Base-by-base conservation (phyloP, 2,329 filamentous ascomycete genomes). In the Stagonosporopsis chrysanthemi region DNA sequence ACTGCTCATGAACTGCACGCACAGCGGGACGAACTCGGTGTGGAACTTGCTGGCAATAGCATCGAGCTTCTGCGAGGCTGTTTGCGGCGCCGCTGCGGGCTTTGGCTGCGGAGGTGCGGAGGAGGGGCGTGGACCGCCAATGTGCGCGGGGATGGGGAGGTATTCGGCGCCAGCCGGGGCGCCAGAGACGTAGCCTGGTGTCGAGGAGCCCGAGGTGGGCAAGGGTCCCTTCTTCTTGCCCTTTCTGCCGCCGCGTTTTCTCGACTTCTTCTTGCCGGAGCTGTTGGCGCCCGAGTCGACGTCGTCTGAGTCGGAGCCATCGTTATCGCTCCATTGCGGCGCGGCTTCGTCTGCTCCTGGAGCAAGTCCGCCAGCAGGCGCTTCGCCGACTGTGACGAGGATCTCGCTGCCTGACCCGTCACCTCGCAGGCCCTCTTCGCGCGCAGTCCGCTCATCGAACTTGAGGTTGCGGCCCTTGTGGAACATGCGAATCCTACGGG, bases 401-500 rank as follows among this genome's bases (percentile, higher is more conserved):
- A 90, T 78, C 73, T 89, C 87, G 67, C 83, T 84, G 55, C 74
- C 74, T 58, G 84, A 81, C 67, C 85, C 84, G 71, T 87, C 87
- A 53, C 80, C 77, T 28, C 77, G 71, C 44, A 89, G 80, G 15
- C 85, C 84, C 63, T 87, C 88, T 38, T 84, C 81, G 58, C 83
- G 81, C 53, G 86, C 82, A 2, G 82, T 82, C 52, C 80, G 79
- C 31, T 82, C 78, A 39, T 85, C 83, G 63, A 90, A 85, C 74
- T 89, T 90, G 48, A 93, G 77, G 63, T 88, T 86, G 61, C 83
- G 83, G 52, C 90, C 90, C 74, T 91, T 91, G 80, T 90, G 91
- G 56, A 90, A 81, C 69, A 93, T 81, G 74, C 88, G 90, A 71
- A 92, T 80, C 43, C 82, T 79, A 73, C 69, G 81, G 71, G 68